A percentile compares a stretch with the other conserved stretches of the same genome.
Conservation (phyloP, 331 rosid species). For the Cucumis variabilis region DNA sequence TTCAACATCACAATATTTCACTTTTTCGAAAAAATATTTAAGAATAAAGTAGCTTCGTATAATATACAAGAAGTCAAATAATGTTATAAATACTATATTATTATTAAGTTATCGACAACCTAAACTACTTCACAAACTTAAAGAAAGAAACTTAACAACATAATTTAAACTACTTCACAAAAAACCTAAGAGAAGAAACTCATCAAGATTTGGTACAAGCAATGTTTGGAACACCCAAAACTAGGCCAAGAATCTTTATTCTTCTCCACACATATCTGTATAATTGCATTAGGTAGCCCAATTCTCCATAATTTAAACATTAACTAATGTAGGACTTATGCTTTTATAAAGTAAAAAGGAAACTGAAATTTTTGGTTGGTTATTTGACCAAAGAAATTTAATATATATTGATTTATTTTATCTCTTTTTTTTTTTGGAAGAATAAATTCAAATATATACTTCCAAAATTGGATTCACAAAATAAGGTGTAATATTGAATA, state of each 20-base stretch:
- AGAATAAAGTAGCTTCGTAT: too few species aligned
- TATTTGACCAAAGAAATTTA: background rate
- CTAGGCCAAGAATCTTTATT: background rate
- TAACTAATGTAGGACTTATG: background rate
- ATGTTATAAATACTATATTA: too few species aligned
- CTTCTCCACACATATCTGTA: background rate
- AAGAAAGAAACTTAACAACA: too few species aligned
- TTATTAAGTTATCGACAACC: too few species aligned
- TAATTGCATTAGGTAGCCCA: slow-evolving; percentile 23
- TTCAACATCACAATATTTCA: background rate
- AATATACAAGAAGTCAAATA: too few species aligned
- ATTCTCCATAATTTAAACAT: background rate
- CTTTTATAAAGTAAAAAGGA: background rate
- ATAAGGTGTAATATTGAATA: background rate
- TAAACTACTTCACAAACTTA: background rate
- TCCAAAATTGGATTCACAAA: slow-evolving; percentile 14
- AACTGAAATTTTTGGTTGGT: background rate
- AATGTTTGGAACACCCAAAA: background rate
- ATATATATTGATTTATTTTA: background rate
- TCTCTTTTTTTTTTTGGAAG: background rate
- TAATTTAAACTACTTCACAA: background rate
- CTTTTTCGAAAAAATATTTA: too few species aligned
- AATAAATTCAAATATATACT: slow-evolving; percentile 9
- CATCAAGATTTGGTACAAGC: background rate
- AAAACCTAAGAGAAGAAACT: background rate